Conservation (phyloP, 257 asterid species). For the Solanum lycopersicoides region DNA sequence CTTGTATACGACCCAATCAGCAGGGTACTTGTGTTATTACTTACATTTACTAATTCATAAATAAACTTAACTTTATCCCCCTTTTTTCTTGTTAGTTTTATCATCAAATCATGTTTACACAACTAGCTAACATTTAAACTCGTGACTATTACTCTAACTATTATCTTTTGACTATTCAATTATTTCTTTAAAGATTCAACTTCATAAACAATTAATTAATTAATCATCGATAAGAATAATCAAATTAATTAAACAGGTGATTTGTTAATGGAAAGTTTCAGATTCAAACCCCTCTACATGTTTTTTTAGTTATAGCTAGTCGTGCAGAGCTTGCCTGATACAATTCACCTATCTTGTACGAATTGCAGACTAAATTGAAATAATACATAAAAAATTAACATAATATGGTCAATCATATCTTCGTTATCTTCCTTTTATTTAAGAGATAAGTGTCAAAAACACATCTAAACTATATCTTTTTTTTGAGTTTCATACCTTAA, state of each 20-base stretch:
- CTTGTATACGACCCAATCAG: background rate
- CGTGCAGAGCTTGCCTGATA: fast-evolving
- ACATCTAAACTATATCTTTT: no score
- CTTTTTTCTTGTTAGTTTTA: background rate
- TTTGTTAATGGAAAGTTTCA: fast-evolving
- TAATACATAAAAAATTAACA: background rate
- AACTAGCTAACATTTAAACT: background rate
- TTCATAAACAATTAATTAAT: background rate
- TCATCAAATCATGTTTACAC: background rate
- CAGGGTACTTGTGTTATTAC: background rate
- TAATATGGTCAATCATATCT: background rate
- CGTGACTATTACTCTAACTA: background rate
- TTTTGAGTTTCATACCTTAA: no score
- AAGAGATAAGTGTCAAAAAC: no score
- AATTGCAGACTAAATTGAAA: background rate
- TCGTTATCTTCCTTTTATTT: background rate
- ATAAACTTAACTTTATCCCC: background rate
- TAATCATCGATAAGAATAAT: fast-evolving
- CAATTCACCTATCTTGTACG: background rate
- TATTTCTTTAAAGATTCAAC: background rate
- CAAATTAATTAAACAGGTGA: background rate
- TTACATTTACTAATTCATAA: background rate
- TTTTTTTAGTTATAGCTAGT: background rate
- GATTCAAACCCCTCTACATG: fast-evolving
- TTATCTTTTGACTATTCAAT: background rate